Evolutionary conservation across 768 basidiomycete species (phyloP), one percentile per base, ranked within the genome.

Genomic region (Gymnopilus junonius): DNA sequence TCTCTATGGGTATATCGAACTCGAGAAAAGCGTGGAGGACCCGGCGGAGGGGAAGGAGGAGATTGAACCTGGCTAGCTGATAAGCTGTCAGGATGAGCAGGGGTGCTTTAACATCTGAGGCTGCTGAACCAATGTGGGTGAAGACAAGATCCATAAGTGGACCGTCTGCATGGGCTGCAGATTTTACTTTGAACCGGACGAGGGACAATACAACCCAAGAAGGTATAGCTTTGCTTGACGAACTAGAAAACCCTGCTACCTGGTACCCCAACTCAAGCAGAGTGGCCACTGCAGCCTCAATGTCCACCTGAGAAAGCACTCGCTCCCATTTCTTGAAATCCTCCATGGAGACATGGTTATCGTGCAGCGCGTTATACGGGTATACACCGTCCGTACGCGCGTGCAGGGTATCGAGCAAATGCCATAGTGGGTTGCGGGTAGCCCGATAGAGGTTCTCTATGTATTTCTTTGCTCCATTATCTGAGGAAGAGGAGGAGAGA

Each of bases 161-260:
- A 0, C 77, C 77, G 20, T 74, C 71, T 0, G 85, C 87, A 23
- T 89, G 81, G 15, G 59, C 59, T 1, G 79, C 71, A 0, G 82
- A 81, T n/a, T 70, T 74, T 11, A 87, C 76, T 70, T 80, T 83
- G 72, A 79, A 80, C 3, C 70, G 74, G 15, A 83, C 73, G 42
- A 89, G 75, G 46, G 81, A 79, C 31, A 90, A 72, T 11, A 83
- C 70, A n/a, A 88, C 73, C 88, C 88, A 91, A 0, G 79, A 65
- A 0, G 89, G 88, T 12, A 77, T 27, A 11, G 61, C 8, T 31
- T 11, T 15, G 4, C 12, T 17, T 50, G 51, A 35, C 17, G 20
- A 8, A 25, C 20, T 25, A 10, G n/a, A 7, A 27, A 6, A 23
- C 21, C 31, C 43, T 25, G n/a, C 21, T 35, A 60, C 29, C 8